phyloP scores from a whole-genome alignment of 805 yeast species.

The Nakazawaea molendinolei region DNA sequence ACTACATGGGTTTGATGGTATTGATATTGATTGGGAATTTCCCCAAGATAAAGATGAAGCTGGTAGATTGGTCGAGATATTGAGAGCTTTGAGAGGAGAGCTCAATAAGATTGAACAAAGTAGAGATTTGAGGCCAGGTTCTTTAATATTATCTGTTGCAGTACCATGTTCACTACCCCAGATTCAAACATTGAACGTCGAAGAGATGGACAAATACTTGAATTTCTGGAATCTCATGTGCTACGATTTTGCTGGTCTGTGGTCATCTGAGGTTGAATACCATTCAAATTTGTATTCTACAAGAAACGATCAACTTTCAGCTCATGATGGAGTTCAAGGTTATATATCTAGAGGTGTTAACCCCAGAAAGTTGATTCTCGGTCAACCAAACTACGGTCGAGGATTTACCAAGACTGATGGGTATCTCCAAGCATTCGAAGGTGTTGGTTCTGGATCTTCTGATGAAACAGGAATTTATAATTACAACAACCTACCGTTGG shows the following conservation, averaged over 20 bases:
- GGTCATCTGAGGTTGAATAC: constrained; percentile 57
- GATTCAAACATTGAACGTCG: constrained; percentile 35
- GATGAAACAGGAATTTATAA: constrained; percentile 47
- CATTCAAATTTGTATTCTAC: constrained; percentile 59
- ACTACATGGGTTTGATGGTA: constrained; percentile 72
- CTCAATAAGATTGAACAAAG: constrained; percentile 32
- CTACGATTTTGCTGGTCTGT: constrained; percentile 78
- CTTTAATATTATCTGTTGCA: constrained; percentile 60
- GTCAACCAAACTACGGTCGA: constrained; percentile 84
- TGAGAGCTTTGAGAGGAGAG: constrained; percentile 31
- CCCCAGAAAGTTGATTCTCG: constrained; percentile 55
- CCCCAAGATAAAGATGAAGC: constrained; percentile 49
- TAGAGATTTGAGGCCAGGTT: constrained; percentile 13
- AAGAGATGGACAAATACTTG: constrained; percentile 50
- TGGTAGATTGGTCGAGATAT: constrained; percentile 32
- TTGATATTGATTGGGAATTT: constrained; percentile 95
- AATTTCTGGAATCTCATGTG: constrained; percentile 85
- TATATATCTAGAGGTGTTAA: constrained; percentile 37
- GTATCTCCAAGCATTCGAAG: constrained; percentile 33
- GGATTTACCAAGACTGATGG: constrained; percentile 26
- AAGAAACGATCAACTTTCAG: constrained; percentile 28
- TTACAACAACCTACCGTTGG: constrained; percentile 48
- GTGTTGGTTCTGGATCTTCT: constrained; percentile 27
- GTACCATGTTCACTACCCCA: constrained; percentile 59
- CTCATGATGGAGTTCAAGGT: constrained; percentile 37